Evolutionary conservation across 1,284 basidiomycete genomes (phyloP).

Genomic region (Entoloma clypeatum): DNA sequence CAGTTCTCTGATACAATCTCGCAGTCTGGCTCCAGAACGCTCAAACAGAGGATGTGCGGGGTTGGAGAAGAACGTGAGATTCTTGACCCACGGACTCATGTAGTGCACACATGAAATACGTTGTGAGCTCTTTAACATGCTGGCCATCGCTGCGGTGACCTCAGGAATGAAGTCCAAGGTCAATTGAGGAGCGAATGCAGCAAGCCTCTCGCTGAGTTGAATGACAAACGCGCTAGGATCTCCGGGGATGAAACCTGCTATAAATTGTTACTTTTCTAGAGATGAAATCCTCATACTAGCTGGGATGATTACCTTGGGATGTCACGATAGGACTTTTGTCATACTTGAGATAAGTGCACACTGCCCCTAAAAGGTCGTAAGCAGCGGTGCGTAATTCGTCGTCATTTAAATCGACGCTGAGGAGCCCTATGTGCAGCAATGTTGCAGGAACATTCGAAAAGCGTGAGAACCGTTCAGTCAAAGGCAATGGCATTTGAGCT

Average conservation of each 20-base stretch:
- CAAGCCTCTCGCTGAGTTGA: slow-evolving; percentile 68
- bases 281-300: too few species aligned
- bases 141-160: slow-evolving; percentile 67
- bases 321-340: slow-evolving; percentile 67
- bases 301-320: slow-evolving; percentile 65
- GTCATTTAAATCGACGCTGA: slow-evolving; percentile 70
- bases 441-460: slow-evolving; percentile 83
- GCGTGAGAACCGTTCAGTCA: slow-evolving; percentile 67
- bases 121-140: slow-evolving; percentile 57
- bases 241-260: slow-evolving; percentile 73
- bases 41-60: slow-evolving; percentile 65
- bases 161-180: slow-evolving; percentile 87
- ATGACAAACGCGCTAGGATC: slow-evolving; percentile 63
- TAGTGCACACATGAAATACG: slow-evolving; percentile 76
- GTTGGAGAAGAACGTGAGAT: slow-evolving; percentile 69
- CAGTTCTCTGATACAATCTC: slow-evolving; percentile 75
- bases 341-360: slow-evolving; percentile 76
- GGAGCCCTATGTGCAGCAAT: slow-evolving; percentile 76
- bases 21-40: slow-evolving; percentile 64
- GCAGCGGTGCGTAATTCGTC: slow-evolving; percentile 75
- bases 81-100: slow-evolving; percentile 83
- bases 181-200: slow-evolving; percentile 70
- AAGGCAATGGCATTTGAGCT: slow-evolving; percentile 47
- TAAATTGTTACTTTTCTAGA: too few species aligned
- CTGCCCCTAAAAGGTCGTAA: slow-evolving; percentile 73